These are phyloP conservation scores for Pseudogymnoascus sp. DNA, from an alignment of 2,329 filamentous ascomycete genomes.

Conservation along the genomic window DNA sequence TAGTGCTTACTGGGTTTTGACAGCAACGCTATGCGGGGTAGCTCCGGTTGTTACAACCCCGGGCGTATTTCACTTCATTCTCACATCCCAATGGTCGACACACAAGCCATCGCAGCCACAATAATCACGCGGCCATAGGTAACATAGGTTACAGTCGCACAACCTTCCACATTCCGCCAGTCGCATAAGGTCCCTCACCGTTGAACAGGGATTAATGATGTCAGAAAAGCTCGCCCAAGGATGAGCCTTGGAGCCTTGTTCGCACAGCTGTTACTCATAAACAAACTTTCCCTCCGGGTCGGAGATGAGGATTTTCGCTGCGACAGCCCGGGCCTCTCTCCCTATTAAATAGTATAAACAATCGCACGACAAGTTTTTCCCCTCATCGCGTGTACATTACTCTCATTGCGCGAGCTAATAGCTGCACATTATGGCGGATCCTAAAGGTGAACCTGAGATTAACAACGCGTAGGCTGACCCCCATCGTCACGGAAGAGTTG, in stretches of 20 bases:
- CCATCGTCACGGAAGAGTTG: background rate
- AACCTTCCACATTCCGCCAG: background rate
- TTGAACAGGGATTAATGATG: slow-evolving; percentile 1
- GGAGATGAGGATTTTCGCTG: background rate
- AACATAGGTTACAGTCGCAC: background rate
- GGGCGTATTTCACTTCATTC: background rate
- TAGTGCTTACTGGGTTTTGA: background rate
- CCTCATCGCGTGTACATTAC: background rate
- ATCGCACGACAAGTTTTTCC: background rate
- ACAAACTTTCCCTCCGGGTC: background rate
- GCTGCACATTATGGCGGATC: background rate
- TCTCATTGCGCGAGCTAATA: background rate
- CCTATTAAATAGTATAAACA: background rate
- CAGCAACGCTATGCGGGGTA: slow-evolving; percentile 4
- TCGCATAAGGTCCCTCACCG: background rate
- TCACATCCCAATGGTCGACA: slow-evolving; percentile 4
- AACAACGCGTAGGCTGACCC: background rate
- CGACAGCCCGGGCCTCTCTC: background rate
- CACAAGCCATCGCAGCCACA: background rate
- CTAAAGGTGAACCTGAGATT: background rate
- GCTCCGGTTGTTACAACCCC: background rate
- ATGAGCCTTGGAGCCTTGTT: background rate
- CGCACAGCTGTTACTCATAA: background rate
- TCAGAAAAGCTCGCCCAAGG: background rate
- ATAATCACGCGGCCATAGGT: background rate